Evolutionary conservation across 2,329 filamentous ascomycete genomes (phyloP).

Genomic region (Sporothrix pseudoabietina): DNA sequence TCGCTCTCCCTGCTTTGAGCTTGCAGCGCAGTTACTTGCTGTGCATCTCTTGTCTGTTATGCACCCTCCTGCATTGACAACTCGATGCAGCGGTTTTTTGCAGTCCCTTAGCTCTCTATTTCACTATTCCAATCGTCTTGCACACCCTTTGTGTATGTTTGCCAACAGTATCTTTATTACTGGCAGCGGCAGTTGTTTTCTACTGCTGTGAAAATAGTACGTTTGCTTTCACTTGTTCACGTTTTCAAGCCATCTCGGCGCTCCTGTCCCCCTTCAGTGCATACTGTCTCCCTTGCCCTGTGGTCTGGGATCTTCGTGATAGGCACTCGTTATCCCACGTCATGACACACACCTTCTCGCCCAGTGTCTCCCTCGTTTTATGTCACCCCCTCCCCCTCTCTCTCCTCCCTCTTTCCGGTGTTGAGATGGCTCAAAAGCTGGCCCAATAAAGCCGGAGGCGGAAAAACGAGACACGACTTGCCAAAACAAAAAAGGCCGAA

Average conservation of each 20-base stretch:
- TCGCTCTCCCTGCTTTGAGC: background rate
- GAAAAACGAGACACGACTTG: background rate
- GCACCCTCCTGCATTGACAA: constrained; percentile 5
- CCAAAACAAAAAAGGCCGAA: background rate
- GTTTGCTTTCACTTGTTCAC: background rate
- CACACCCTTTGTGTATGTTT: background rate
- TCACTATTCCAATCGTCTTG: background rate
- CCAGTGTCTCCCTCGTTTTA: background rate
- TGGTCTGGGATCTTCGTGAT: background rate
- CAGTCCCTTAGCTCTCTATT: background rate
- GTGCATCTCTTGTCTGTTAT: background rate
- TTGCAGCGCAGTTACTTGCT: background rate
- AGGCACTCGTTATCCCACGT: constrained; percentile 27
- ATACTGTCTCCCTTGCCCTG: background rate
- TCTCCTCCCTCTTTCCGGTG: background rate
- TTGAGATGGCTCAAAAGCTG: background rate
- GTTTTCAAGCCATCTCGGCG: background rate
- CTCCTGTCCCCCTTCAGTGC: too few relatives aligned
- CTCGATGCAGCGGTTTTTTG: background rate
- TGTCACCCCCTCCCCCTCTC: background rate
- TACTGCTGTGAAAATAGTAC: background rate
- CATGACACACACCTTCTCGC: background rate
- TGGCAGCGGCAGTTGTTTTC: background rate
- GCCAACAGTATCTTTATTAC: background rate
- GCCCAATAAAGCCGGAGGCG: background rate